Evolutionary conservation across 1,284 basidiomycete species (phyloP), one percentile per base, ranked within the genome.

Genomic region (Kwoniella shivajii): DNA sequence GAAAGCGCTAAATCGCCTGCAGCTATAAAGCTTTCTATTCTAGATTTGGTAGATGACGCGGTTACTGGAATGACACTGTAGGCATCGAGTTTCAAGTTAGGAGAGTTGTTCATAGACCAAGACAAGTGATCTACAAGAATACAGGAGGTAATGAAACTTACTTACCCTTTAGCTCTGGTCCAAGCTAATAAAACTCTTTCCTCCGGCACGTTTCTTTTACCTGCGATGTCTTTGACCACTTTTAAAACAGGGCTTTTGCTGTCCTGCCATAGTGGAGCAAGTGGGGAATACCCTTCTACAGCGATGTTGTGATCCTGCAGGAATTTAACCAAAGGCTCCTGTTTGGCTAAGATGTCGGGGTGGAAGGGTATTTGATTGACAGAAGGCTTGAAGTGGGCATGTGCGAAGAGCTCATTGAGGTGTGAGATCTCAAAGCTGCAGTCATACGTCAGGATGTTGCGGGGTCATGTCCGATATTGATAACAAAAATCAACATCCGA

Each of bases 311-410:
- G 79, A 61, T 82, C 74, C 4, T 79, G 76, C 41, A 82, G 81
- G 62, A 80, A 88, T 31, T 84, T 83, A 16, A 89, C 74, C 11
- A 86, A 80, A 0, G 83, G 81, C 18, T 77, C 80, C 64, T 84
- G 83, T 46, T 80, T 73, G 5, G 76, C 74, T 66, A 85, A 85
- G 51, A 86, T 84, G 67, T 88, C 88, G 4, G 87, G 87, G 57
- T 88, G 85, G 50, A 89, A 81, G 20, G 81, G 56, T 86, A 86
- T 86, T 77, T 89, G 88, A 71, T 89, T 88, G 45, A 86, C 86
- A 3, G 83, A 85, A 0, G 87, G 88, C 44, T 82, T 81, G 60
- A 87, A 72, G 26, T 41, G 24, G 1, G 56, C 49, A 16, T 30
- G 24, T 14, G 33, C 14, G 20, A 57, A 37, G 7, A 52, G 31